These are phyloP conservation scores for Boletales sp. DNA, from an alignment of 768 basidiomycete genomes.

Conservation along the genomic window DNA sequence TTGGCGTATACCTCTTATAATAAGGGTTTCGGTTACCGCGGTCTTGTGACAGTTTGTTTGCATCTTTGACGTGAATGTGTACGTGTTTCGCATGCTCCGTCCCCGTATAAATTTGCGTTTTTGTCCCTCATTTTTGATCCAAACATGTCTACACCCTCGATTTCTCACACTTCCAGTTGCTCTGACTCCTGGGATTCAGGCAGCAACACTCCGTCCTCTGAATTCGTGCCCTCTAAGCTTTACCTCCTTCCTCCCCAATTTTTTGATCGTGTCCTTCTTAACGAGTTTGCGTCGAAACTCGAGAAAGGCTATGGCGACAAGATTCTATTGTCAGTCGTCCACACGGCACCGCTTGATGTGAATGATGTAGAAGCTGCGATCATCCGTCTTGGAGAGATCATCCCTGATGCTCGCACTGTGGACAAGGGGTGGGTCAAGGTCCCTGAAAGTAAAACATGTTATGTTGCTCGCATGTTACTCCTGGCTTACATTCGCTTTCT, in stretches of 20 bases:
- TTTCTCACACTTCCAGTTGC: slow-evolving; percentile 8
- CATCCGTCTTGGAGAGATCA: slow-evolving; percentile 4
- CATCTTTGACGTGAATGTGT: slow-evolving; percentile 7
- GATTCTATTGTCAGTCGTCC: slow-evolving; percentile 21
- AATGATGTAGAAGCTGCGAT: slow-evolving; percentile 9
- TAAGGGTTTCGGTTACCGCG: too few species aligned
- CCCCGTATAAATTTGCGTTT: slow-evolving; percentile 24
- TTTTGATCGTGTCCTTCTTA: slow-evolving; percentile 10
- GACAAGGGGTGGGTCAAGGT: slow-evolving; percentile 20
- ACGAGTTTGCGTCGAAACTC: slow-evolving; percentile 17
- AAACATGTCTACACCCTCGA: slow-evolving; percentile 18
- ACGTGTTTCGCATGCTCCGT: slow-evolving; percentile 21
- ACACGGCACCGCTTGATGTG: slow-evolving; percentile 7
- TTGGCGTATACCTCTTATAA: too few species aligned
- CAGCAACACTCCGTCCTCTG: slow-evolving; percentile 24
- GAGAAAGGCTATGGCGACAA: slow-evolving; percentile 28
- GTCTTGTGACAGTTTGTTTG: slow-evolving; percentile 4
- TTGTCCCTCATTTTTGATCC: background rate
- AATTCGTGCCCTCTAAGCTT: slow-evolving; percentile 15
- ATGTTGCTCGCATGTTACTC: background rate
- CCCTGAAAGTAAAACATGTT: slow-evolving; percentile 10
- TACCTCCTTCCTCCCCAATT: slow-evolving; percentile 24
- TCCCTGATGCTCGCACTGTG: slow-evolving; percentile 6
- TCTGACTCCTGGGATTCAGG: slow-evolving; percentile 18
- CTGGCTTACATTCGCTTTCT: background rate